Evolutionary conservation across 345 rosid genomes (phyloP).

Genomic region (Raphanus sativus): DNA sequence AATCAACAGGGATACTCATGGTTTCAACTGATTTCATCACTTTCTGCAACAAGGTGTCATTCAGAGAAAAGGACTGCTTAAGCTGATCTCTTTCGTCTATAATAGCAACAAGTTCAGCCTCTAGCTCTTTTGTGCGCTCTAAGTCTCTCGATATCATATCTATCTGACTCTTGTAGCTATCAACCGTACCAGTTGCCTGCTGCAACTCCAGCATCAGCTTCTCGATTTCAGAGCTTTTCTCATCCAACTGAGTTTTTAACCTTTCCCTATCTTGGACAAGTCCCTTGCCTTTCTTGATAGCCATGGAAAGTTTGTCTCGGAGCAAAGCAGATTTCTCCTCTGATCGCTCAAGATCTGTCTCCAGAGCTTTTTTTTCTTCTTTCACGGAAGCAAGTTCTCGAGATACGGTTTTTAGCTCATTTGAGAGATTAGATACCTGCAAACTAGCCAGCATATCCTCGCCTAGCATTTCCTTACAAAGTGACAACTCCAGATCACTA

Average conservation of each 20-base stretch:
- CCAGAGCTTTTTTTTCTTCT: conserved; percentile 60
- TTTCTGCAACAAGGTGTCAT: conserved; percentile 52
- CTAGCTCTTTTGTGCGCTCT: conserved; percentile 57
- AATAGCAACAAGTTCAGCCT: conserved; percentile 55
- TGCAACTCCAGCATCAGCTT: conserved; percentile 61
- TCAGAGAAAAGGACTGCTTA: conserved; percentile 59
- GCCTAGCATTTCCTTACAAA: conserved; percentile 59
- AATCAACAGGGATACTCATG: conserved; percentile 51
- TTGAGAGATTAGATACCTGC: conserved; percentile 47
- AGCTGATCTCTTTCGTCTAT: conserved; percentile 59
- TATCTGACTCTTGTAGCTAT: conserved; percentile 57
- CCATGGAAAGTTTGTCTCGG: conserved; percentile 83
- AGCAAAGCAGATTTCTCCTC: conserved; percentile 78
- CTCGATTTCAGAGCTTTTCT: conserved; percentile 63
- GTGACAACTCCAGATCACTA: conserved; percentile 57
- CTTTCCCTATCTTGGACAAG: conserved; percentile 82
- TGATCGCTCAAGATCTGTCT: conserved; percentile 66
- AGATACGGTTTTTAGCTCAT: conserved; percentile 45
- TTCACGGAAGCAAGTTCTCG: conserved; percentile 52
- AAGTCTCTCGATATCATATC: conserved; percentile 50
- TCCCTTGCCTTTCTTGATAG: conserved; percentile 94
- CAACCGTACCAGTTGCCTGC: conserved; percentile 51
- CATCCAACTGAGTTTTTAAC: conserved; percentile 61
- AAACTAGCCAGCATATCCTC: conserved; percentile 57
- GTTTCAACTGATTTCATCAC: conserved; percentile 53